A percentile compares a stretch with the other conserved stretches of the same genome.
Conservation (phyloP, 2,329 filamentous ascomycete genomes). For the Stachybotrys chlorohalonatus region DNA sequence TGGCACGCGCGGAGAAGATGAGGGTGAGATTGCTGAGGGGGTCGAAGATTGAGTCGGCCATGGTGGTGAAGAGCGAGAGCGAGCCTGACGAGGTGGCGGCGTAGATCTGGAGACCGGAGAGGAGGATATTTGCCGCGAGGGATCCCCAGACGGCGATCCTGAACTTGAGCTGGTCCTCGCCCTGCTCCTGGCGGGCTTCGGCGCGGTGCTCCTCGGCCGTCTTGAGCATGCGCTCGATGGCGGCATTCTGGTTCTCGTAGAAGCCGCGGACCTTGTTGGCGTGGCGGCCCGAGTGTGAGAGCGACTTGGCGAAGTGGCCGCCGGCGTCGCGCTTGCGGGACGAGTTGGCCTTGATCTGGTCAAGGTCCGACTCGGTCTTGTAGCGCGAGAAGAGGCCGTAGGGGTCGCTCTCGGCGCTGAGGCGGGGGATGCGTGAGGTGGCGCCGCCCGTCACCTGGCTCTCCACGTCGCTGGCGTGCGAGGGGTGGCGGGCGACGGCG, state of each 20-base stretch:
- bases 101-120: conserved; percentile 79
- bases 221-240: conserved; percentile 85
- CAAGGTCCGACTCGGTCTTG: conserved; percentile 70
- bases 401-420: conserved; percentile 63
- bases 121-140: conserved; percentile 70
- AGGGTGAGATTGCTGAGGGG: conserved; percentile 82
- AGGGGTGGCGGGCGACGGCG: conserved; percentile 32
- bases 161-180: conserved; percentile 71
- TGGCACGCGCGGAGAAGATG: conserved; percentile 78
- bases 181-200: conserved; percentile 70
- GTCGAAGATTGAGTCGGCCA: conserved; percentile 93
- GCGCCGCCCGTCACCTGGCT: conserved; percentile 29
- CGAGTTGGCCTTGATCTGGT: conserved; percentile 70
- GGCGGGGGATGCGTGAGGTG: conserved; percentile 42
- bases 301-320: conserved; percentile 9
- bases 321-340: conserved; percentile 60
- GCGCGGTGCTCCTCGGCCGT: conserved; percentile 84
- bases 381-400: conserved; percentile 69
- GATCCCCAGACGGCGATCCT: conserved; percentile 57
- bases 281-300: conserved; percentile 17
- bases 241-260: conserved; percentile 86
- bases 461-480: conserved; percentile 37
- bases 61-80: conserved; percentile 94
- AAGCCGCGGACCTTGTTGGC: conserved; percentile 63
- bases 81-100: conserved; percentile 79